Base-by-base conservation (phyloP, 345 rosid genomes). In the Populus euphratica region DNA sequence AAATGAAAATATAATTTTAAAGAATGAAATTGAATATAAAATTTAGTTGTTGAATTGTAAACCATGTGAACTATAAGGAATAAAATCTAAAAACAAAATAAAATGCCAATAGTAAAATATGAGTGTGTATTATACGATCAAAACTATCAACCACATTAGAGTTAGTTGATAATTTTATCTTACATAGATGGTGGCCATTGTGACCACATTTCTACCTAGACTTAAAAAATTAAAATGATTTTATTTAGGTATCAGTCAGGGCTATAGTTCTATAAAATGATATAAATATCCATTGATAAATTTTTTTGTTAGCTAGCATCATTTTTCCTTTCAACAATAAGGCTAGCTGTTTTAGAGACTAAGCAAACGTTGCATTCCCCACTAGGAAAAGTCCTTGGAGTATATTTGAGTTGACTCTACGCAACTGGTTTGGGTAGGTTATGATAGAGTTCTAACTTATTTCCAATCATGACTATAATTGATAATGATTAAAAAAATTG, bases 401-500 rank as follows among this genome's bases (percentile, higher is more conserved):
- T 52, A 35, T 78, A 49, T 72, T 71, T 76, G 27, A 23, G 43
- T 77, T 62, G 67, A 69, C 79, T 61, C 29, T 23, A 74, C 44
- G 77, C 73, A 62, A 67, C 74, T 72, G 78, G 75, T 76, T 63
- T 75, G 70, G 72, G 54, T 56, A 64, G 72, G 27, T 43, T 47
- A 62, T 66, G 13, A 77, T 79, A 75, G 72, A 63, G 78, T 36
- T 76, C 80, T 74, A 72, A 72, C 66, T 69, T 73, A 68, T 47
- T 69, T 17, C 52, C 39, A 68, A 72, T 69, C 43, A 82, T 85
- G 76, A 74, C 75, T 69, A 43, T 67, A 76, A 74, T 39, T 74
- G 68, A 78, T 44, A 21, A 41, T 56, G 35, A 29, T 73, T 61
- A 69, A 73, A 35, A 76, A 80, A 78, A 70, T 74, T 75, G 75